Conservation (phyloP, 1,139 yeast species). For the Candida sp. region DNA sequence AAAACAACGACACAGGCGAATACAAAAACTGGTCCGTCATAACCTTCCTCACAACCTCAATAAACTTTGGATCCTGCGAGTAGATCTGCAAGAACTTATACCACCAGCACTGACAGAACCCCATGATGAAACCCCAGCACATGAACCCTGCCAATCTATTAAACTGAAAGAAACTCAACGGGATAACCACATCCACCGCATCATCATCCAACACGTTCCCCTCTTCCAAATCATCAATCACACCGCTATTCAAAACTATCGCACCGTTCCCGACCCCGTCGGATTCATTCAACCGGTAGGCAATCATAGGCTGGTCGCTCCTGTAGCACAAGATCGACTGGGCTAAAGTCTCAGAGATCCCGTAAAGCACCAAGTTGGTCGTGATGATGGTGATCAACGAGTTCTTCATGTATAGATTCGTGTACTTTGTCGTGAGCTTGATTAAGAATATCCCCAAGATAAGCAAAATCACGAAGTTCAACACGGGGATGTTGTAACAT, state of each 20-base stretch:
- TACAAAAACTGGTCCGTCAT: slow-evolving; percentile 88
- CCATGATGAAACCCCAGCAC: slow-evolving; percentile 85
- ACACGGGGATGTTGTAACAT: slow-evolving; percentile 47
- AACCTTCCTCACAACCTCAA: slow-evolving; percentile 85
- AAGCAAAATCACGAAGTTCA: slow-evolving; percentile 57
- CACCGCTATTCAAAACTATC: slow-evolving; percentile 35
- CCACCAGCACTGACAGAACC: slow-evolving; percentile 91
- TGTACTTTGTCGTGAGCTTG: slow-evolving; percentile 60
- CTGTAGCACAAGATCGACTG: slow-evolving; percentile 61
- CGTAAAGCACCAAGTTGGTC: slow-evolving; percentile 83
- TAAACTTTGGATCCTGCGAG: slow-evolving; percentile 78
- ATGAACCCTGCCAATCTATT: slow-evolving; percentile 80
- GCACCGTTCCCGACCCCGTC: slow-evolving; percentile 16
- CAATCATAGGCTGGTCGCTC: slow-evolving; percentile 23
- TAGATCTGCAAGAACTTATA: slow-evolving; percentile 83
- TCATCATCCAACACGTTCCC: slow-evolving; percentile 11
- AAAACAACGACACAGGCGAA: slow-evolving; percentile 83
- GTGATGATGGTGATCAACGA: slow-evolving; percentile 79
- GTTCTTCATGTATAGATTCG: slow-evolving; percentile 64
- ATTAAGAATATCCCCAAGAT: slow-evolving; percentile 53
- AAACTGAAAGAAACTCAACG: slow-evolving; percentile 58
- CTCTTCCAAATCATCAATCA: slow-evolving; percentile 38
- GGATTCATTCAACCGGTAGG: slow-evolving; percentile 22
- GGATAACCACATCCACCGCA: slow-evolving; percentile 13
- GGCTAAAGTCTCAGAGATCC: slow-evolving; percentile 89